Base-by-base conservation (phyloP, 345 rosid genomes). In the Eucalyptus cloeziana region DNA sequence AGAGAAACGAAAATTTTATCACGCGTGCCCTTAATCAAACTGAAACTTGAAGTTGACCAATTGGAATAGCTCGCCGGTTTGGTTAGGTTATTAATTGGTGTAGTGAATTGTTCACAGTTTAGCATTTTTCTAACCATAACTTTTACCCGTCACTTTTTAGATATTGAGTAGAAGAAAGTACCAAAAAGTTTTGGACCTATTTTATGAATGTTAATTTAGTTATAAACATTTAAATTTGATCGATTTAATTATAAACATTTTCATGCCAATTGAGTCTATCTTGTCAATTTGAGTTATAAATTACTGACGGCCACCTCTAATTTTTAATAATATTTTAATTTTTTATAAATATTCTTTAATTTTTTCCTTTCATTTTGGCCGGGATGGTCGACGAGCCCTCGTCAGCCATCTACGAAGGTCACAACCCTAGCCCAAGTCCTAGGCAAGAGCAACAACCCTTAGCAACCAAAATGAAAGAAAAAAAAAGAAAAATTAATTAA, bases 221-320 rank as follows among this genome's bases (percentile, higher is more conserved):
- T 6, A 1, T 22, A 22, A 22, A 22, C 0, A 21, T 56, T 56
- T 56, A 8, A 56, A 56, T 22, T 56, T 8, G 5, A 0, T 8
- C 0, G 12, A 56, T 56, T 56, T 56, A 56, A 56, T 56, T 1
- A 56, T 56, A 9, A 22, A 56, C 1, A 22, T 56, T 56, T 56
- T 56, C 1, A 56, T 56, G 3, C 1, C 12, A 22, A 56, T 56
- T 56, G 27, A 56, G 27, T 56, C 11, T 8, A 56, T 56, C 27
- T 56, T 8, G 1, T 56, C 2, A 56, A 56, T 56, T 56, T 56
- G 10, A 7, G 56, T 52, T 52, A 52, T 52, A 19, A 52, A 52
- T 52, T 52, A 52, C 0, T 1, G 0, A 52, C 4, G 9, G 2
- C 1, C 8, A 0, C 24, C 56, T 51, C 0, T 17, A 2, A 19